These are phyloP conservation scores for Pichia membranifaciens DNA, from an alignment of 805 yeast genomes.

Conservation along the genomic window DNA sequence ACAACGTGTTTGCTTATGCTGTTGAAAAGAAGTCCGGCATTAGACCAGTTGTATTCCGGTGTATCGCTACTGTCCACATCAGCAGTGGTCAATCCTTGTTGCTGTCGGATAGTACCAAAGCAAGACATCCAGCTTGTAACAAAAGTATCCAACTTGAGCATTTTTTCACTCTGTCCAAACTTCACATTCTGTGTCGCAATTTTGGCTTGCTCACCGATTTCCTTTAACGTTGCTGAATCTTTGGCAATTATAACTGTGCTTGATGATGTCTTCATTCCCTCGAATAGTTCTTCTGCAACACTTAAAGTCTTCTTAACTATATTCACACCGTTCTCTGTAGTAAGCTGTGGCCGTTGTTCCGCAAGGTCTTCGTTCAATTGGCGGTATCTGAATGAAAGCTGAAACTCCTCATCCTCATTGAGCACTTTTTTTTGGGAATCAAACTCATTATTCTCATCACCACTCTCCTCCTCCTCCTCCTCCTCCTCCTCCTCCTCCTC, in stretches of 20 bases:
- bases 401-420: slow-evolving; percentile 18
- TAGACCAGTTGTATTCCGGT: slow-evolving; percentile 50
- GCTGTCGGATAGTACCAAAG: slow-evolving; percentile 23
- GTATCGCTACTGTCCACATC: not conserved
- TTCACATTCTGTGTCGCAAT: slow-evolving; percentile 57
- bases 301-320: slow-evolving; percentile 40
- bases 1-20: slow-evolving; percentile 42
- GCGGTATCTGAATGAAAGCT: slow-evolving; percentile 24
- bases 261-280: slow-evolving; percentile 33
- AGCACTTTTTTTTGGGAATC: slow-evolving; percentile 11
- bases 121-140: slow-evolving; percentile 34
- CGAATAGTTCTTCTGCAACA: slow-evolving; percentile 43
- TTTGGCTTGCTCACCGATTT: slow-evolving; percentile 57
- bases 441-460: slow-evolving; percentile 3
- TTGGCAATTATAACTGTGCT: slow-evolving; percentile 43
- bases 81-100: slow-evolving; percentile 5
- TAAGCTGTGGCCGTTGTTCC: slow-evolving; percentile 43
- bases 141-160: slow-evolving; percentile 45
- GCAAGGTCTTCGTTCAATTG: slow-evolving; percentile 20
- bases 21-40: slow-evolving; percentile 48
- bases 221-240: slow-evolving; percentile 60
- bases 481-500: slow-evolving; percentile 5
- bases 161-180: slow-evolving; percentile 49
- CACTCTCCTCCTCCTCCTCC: slow-evolving; percentile 1
- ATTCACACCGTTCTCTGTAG: slow-evolving; percentile 52